Conservation (phyloP, 257 asterid genomes). For the Oldenlandia corymbosa region DNA sequence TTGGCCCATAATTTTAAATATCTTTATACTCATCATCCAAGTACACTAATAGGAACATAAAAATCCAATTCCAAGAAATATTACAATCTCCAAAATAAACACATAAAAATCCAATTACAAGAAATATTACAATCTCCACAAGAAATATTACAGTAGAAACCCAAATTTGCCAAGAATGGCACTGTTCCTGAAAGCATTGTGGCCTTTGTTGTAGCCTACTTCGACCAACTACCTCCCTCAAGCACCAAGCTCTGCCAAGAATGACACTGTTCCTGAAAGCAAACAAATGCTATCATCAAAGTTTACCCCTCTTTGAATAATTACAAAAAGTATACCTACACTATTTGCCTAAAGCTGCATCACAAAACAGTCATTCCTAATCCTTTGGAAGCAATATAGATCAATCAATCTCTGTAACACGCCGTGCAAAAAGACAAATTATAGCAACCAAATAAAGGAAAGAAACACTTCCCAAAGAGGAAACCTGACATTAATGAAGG, state of each 20-base stretch:
- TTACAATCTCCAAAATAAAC: no score
- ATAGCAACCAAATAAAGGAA: neutral
- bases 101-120: no score
- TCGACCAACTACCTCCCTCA: constrained; percentile 3
- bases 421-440: neutral
- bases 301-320: neutral
- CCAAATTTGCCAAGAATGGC: no score
- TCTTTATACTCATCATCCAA: no score
- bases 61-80: no score
- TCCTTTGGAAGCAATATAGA: neutral
- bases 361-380: neutral
- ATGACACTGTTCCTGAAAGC: neutral
- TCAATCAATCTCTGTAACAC: neutral
- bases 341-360: neutral
- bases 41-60: no score
- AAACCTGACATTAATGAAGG: neutral
- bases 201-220: constrained; percentile 1
- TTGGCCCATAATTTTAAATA: no score
- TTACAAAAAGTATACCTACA: neutral
- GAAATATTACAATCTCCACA: no score
- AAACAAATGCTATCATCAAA: neutral
- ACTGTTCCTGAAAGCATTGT: constrained; percentile 74
- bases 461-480: neutral
- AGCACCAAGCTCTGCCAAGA: constrained; percentile 3
- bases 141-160: no score